Evolutionary conservation across 2,329 filamentous ascomycete genomes (phyloP), one percentile per base, ranked within the genome.

Genomic region (Tolypocladium cylindrosporum): DNA sequence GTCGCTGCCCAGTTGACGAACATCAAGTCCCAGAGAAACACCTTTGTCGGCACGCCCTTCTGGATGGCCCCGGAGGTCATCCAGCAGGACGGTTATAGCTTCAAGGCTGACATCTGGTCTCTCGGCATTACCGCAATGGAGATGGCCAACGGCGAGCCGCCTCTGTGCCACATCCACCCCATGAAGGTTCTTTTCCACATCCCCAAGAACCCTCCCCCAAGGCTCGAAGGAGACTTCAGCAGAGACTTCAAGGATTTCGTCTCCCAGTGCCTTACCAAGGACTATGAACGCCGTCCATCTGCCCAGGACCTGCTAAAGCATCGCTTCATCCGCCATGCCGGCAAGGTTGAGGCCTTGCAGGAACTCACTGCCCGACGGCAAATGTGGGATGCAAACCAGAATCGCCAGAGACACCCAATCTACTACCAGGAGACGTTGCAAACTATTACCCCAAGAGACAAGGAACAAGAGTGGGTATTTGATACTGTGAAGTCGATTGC

Each of bases 41-140:
- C 94, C 0, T 97, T 99, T 68, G 94, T 99, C 24, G 94, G 94
- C 24, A 97, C 93, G 0, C 94, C 94, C 0, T 96, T 95, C 69
- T 96, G 91, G 91, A 96, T 96, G 91, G 91, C 91, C 1, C 91
- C 91, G 1, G 91, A 96, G 69, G 91, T 96, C 41, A 96, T 96
- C 64, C 88, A 95, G 71, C 91, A 96, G 73, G 85, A 90, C 62
- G 83, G 82, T 19, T 86, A 85, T 62, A 91, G 93, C 71, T 94
- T 90, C 76, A 94, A 94, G 73, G 91, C 91, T 7, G 91, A 96
- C 68, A 91, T 96, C 59, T 96, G 91, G 91, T 95, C 90, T 0
- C 75, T 96, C 51, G 91, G 91, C 9, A 96, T 96, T 66, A 96
- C 91, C 0, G 91, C 91, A 14, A 91, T 96, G 73, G 91, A 96